Conservation (phyloP, 192 early-diverging fungal species). For the Backusella macrospora region DNA sequence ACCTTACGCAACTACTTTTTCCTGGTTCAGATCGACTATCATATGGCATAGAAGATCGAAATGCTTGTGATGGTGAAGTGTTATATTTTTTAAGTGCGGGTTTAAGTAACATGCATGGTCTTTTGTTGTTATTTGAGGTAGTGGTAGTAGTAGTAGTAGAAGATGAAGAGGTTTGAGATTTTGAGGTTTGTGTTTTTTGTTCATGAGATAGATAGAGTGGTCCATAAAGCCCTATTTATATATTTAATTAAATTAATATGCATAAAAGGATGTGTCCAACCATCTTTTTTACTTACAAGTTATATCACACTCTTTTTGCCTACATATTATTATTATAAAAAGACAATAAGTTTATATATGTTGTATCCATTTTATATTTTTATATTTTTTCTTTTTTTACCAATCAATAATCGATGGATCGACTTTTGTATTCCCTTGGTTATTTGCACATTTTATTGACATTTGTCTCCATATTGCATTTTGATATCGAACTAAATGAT, state of each 20-base stretch:
- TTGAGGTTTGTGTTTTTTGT: not conserved
- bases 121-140: not conserved
- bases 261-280: not conserved
- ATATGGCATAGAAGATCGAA: not conserved
- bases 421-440: too few species aligned
- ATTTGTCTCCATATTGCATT: conserved; percentile 47
- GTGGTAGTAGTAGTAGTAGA: not conserved
- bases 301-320: conserved; percentile 45
- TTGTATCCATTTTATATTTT: not conserved
- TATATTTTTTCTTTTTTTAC: conserved; percentile 20
- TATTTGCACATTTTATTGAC: conserved; percentile 24
- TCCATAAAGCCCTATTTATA: conserved; percentile 23
- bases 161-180: not conserved
- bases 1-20: not conserved
- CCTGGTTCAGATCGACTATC: conserved; percentile 17
- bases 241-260: not conserved
- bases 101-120: not conserved
- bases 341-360: too few species aligned
- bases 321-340: not conserved
- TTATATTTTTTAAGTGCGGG: conserved; percentile 2
- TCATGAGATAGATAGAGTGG: conserved; percentile 21
- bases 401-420: conserved; percentile 38
- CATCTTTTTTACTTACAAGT: conserved; percentile 27
- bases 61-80: not conserved
- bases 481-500: conserved; percentile 30